A percentile compares a stretch with the other conserved stretches of the same genome.
Evolutionary conservation across 225 moss, liverwort and hornwort species (phyloP).

Genomic region (Polytrichum formosum): DNA sequence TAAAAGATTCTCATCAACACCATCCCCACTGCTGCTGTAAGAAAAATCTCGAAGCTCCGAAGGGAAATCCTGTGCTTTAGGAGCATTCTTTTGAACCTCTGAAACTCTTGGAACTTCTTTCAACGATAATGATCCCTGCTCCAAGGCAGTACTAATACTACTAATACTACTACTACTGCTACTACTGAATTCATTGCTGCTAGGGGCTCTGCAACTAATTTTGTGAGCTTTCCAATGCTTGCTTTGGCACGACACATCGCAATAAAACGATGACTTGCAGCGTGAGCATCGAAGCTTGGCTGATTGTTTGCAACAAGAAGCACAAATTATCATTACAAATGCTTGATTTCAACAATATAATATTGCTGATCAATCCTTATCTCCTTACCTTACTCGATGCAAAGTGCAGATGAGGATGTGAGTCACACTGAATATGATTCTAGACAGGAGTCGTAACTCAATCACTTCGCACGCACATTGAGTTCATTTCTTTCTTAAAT

Average conservation of each 20-base stretch:
- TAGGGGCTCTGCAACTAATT: slow-evolving; percentile 3
- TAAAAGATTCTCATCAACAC: slow-evolving; percentile 28
- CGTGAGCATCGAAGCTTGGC: slow-evolving; percentile 21
- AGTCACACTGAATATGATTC: too few species aligned
- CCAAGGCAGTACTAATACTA: too few species aligned
- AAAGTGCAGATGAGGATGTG: too few species aligned
- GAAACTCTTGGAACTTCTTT: slow-evolving; percentile 9
- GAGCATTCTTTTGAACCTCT: slow-evolving; percentile 4
- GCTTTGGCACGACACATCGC: slow-evolving; percentile 17
- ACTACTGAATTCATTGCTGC: background rate
- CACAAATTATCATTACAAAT: too few species aligned
- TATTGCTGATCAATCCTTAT: background rate
- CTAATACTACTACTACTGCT: background rate
- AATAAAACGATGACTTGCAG: slow-evolving; percentile 20
- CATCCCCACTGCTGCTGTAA: slow-evolving; percentile 21
- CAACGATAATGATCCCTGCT: background rate
- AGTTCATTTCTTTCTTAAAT: too few species aligned
- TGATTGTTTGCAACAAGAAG: slow-evolving; percentile 3
- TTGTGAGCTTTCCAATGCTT: slow-evolving; percentile 11
- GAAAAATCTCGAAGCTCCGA: slow-evolving; percentile 16
- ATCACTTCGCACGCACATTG: too few species aligned
- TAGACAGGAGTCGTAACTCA: too few species aligned
- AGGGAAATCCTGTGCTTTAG: slow-evolving; percentile 19
- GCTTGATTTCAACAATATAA: too few species aligned
- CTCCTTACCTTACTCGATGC: too few species aligned